A percentile compares a stretch with the other conserved stretches of the same genome.
Evolutionary conservation across 345 rosid species (phyloP).

Genomic region (Cochlearia excelsa): DNA sequence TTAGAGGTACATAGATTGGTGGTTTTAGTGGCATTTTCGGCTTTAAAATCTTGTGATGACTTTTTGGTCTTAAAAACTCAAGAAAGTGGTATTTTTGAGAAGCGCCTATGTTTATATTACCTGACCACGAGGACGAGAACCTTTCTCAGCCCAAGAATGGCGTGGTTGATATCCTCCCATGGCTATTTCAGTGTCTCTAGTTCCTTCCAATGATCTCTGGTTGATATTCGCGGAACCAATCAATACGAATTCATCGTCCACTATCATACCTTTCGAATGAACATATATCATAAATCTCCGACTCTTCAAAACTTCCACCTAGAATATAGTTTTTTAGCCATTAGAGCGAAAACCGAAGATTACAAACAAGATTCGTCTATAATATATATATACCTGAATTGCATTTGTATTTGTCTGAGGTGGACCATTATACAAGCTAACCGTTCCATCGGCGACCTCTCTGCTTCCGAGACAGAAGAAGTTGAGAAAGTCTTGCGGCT

Average conservation of each 20-base stretch:
- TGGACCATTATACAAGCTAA: conserved; percentile 27
- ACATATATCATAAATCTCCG: conserved; percentile 86
- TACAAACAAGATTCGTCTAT: neutral
- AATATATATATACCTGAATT: conserved; percentile 46
- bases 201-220: conserved; percentile 90
- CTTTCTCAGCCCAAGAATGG: conserved; percentile 56
- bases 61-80: no score
- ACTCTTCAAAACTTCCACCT: conserved; percentile 61
- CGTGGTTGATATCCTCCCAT: conserved; percentile 93
- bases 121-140: conserved; percentile 63
- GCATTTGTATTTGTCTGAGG: conserved; percentile 36
- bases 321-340: conserved; percentile 13
- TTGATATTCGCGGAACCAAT: conserved; percentile 95
- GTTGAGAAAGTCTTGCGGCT: conserved; percentile 84
- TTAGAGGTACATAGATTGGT: neutral
- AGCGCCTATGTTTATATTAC: conserved; percentile 30
- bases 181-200: conserved; percentile 94
- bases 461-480: conserved; percentile 97
- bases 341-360: neutral
- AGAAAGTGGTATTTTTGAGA: no score
- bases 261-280: conserved; percentile 94
- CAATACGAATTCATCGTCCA: conserved; percentile 82
- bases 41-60: no score
- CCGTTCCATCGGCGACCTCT: conserved; percentile 47
- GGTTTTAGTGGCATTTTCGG: no score